These are phyloP conservation scores for Penicillium digitatum DNA, from an alignment of 2,329 filamentous ascomycete species.

Conservation along the genomic window DNA sequence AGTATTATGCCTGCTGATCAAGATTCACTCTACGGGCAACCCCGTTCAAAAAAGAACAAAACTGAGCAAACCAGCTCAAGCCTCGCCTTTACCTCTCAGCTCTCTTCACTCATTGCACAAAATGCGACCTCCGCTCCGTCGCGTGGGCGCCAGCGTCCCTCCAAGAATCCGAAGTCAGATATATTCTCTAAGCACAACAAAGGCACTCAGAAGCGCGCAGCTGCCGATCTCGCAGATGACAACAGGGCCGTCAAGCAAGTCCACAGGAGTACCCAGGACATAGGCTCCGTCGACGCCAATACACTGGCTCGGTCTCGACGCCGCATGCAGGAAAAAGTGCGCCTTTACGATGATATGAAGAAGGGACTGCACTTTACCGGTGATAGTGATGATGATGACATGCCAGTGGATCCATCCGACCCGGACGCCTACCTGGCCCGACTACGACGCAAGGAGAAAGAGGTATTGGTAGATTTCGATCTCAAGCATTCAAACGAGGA, in stretches of 20 bases:
- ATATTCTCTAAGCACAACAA: constrained; percentile 67
- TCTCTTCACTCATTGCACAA: constrained; percentile 72
- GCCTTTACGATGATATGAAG: constrained; percentile 84
- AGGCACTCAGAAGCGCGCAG: constrained; percentile 59
- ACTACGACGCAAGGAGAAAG: constrained; percentile 55
- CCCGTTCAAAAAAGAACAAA: constrained; percentile 59
- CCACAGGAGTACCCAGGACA: constrained; percentile 57
- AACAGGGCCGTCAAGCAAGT: constrained; percentile 57
- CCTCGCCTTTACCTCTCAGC: constrained; percentile 82
- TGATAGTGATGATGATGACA: constrained; percentile 35
- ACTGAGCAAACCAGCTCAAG: constrained; percentile 56
- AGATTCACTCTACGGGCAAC: constrained; percentile 67
- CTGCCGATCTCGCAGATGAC: constrained; percentile 53
- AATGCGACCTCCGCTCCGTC: constrained; percentile 44
- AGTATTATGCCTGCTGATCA: constrained; percentile 16
- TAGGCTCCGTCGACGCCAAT: constrained; percentile 57
- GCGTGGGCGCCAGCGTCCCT: constrained; percentile 41
- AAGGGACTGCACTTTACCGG: constrained; percentile 71
- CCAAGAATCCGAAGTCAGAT: constrained; percentile 57
- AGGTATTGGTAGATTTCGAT: constrained; percentile 83
- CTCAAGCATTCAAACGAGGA: constrained; percentile 82
- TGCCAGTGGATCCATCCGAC: constrained; percentile 13
- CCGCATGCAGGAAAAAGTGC: constrained; percentile 85
- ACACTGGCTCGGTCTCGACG: constrained; percentile 64
- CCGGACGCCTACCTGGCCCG: constrained; percentile 48